phyloP scores from a whole-genome alignment of 805 yeast genomes.

The Kodamaea restingae region DNA sequence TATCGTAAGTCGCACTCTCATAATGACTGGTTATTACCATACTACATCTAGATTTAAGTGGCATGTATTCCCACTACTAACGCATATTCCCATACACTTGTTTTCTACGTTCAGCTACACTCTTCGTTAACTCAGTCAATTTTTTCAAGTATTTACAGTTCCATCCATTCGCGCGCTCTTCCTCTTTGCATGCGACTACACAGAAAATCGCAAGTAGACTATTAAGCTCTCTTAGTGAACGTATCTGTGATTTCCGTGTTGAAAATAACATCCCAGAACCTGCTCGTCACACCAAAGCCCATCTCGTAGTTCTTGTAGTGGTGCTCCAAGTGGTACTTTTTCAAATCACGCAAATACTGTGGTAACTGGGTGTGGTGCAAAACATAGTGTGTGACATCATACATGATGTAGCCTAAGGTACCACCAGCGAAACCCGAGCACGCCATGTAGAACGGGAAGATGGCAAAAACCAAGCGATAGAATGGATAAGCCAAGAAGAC shows the following conservation, averaged over 20 bases:
- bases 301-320: constrained; percentile 95
- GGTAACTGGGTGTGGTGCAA: constrained; percentile 89
- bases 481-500: constrained; percentile 71
- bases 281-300: constrained; percentile 94
- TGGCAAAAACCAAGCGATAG: constrained; percentile 66
- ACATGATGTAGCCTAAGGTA: constrained; percentile 84
- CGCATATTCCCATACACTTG: no score
- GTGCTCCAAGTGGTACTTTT: constrained; percentile 92
- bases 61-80: no score
- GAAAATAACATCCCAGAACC: constrained; percentile 91
- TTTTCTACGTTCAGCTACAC: no score
- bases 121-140: no score
- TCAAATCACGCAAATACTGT: constrained; percentile 65
- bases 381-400: constrained; percentile 92
- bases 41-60: no score
- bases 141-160: no score
- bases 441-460: constrained; percentile 80
- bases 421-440: constrained; percentile 96
- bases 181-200: no score
- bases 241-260: constrained; percentile 68
- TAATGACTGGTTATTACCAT: no score
- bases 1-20: no score
- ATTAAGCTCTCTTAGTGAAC: constrained; percentile 14
- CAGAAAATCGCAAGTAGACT: no score
- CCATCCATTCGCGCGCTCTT: no score